Evolutionary conservation across 371 early-diverging fungal genomes (phyloP), one percentile per base, ranked within the genome.

Genomic region (Mucor circinelloides): DNA sequence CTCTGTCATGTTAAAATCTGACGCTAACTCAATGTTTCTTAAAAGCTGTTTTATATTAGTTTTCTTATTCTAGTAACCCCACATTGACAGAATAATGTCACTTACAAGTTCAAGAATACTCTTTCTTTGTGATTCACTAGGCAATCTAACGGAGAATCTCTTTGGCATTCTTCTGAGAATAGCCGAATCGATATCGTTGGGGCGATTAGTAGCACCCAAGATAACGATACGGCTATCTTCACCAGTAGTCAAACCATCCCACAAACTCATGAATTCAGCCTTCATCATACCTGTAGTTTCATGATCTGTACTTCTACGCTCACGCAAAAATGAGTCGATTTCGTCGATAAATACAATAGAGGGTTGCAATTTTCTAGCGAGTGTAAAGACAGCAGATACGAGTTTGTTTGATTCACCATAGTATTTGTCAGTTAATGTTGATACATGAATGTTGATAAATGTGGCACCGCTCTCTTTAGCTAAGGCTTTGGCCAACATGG

Each of bases 321-420:
- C 96, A n/a, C 98, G 87, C 66, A 98, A 77, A 72, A 99, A 97
- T 13, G 95, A 91, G 76, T 99, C 99, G 57, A 97, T 95, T 76
- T 99, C 99, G 78, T 99, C 99, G 75, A 99, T 97, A 76, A 99
- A 99, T 21, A 99, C 91, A 69, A 99, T 97, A 31, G 92, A 82
- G 0, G 99, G 99, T 74, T 96, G 92, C 50, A 99, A 85, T 81
- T 97, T 97, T 63, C 88, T 85, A 0, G 99, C 99, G 40, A 98
- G 79, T 0, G 95, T 89, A 72, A 99, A 99, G 42, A 98, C 81
- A 0, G 95, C 99, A 15, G 93, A 84, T 4, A 96, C 95, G 6
- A 97, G 86, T 69, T 95, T 95, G 78, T 99, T 96, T 55, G 94
- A 93, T 82, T 99, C 98, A 48, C 99, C 99, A 83, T 94, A 97